Conservation (phyloP, 2,329 filamentous ascomycete species). For the Pseudocercospora musae region DNA sequence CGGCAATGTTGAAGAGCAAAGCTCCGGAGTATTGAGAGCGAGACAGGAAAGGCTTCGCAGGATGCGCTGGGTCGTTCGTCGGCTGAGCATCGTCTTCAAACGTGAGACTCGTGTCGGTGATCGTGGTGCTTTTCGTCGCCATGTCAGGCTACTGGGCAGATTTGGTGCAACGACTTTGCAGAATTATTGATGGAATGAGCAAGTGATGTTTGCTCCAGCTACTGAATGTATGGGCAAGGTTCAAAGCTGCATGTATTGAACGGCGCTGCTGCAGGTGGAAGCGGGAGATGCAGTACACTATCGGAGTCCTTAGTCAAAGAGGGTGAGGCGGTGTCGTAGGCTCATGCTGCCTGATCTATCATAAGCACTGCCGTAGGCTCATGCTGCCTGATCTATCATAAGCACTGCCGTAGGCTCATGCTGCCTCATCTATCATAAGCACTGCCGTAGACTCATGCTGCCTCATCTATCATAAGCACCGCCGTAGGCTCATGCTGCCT, state of each 20-base stretch:
- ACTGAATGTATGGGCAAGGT: not conserved
- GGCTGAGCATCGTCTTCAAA: not conserved
- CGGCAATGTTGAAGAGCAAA: conserved; percentile 59
- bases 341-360: not conserved
- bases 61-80: not conserved
- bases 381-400: too few species aligned
- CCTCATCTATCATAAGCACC: too few species aligned
- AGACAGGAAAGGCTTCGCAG: conserved; percentile 9
- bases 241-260: not conserved
- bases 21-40: conserved; percentile 51
- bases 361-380: too few species aligned
- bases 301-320: not conserved
- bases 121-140: not conserved
- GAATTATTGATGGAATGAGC: not conserved
- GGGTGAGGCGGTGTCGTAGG: not conserved
- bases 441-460: too few species aligned
- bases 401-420: too few species aligned
- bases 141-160: not conserved
- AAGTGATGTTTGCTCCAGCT: not conserved
- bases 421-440: too few species aligned
- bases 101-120: not conserved
- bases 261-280: not conserved
- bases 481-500: too few species aligned
- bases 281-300: not conserved
- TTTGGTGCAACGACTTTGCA: not conserved